Percentiles rank a stretch among this genome's conserved stretches.
These are phyloP conservation scores for Proliferodiscus dingleyae DNA, from an alignment of 2,329 filamentous ascomycete genomes.

Conservation along the genomic window DNA sequence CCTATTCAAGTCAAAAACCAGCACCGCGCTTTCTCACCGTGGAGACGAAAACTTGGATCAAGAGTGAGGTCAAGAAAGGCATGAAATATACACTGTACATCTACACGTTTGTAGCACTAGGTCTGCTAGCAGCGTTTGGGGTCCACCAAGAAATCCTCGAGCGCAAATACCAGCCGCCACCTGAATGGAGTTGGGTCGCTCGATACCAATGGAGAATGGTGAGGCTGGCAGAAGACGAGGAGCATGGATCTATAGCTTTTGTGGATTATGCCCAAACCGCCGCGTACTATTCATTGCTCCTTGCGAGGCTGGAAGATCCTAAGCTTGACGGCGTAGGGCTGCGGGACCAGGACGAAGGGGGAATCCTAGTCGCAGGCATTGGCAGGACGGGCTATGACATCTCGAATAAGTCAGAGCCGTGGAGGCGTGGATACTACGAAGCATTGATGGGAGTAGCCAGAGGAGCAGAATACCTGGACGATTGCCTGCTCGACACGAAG, in stretches of 20 bases:
- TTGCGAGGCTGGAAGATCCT: conserved; percentile 66
- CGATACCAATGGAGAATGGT: conserved; percentile 50
- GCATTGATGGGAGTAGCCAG: conserved; percentile 72
- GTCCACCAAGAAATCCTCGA: conserved; percentile 72
- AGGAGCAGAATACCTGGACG: conserved; percentile 75
- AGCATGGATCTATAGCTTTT: conserved; percentile 9
- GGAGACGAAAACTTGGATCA: conserved; percentile 65
- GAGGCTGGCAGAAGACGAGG: conserved; percentile 15
- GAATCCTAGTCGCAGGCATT: conserved; percentile 48
- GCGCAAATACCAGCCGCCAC: conserved; percentile 71
- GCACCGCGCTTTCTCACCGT: conserved; percentile 70
- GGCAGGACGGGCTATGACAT: conserved; percentile 40
- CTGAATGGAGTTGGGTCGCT: conserved; percentile 72
- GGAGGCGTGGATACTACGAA: conserved; percentile 82
- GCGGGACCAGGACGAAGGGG: conserved; percentile 45
- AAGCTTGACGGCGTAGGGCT: conserved; percentile 64
- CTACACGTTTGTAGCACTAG: conserved; percentile 58
- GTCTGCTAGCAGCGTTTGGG: conserved; percentile 58
- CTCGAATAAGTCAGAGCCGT: conserved; percentile 67
- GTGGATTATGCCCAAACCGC: conserved; percentile 65
- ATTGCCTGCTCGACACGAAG: conserved; percentile 66
- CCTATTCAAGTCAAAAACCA: conserved; percentile 36
- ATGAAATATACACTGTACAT: conserved; percentile 62
- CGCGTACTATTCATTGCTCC: conserved; percentile 51
- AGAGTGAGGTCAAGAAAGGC: conserved; percentile 64